Base-by-base conservation (phyloP, 1,139 yeast genomes). In the Hansenula sp. region DNA sequence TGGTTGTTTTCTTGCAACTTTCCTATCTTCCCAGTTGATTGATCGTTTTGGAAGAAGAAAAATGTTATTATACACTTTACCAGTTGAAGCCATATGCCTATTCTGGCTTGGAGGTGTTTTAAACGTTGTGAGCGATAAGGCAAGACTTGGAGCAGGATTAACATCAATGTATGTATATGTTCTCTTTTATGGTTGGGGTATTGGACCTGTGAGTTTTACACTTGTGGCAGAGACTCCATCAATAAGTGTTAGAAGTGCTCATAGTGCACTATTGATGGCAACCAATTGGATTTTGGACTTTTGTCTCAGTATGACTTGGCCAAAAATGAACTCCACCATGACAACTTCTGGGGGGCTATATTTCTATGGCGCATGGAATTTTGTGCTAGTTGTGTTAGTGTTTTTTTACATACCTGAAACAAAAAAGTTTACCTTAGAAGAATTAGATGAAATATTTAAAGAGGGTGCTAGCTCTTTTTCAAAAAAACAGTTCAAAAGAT, bases 361-460 rank as follows among this genome's bases (percentile, higher is more conserved):
- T 21, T 75, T 66, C 59, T 75, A 75, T 46, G 80, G 79, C 8
- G 79, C 74, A 9, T 75, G 79, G 77, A 74, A 75, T 51, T 48
- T 71, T 29, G 62, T 71, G 32, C 75, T 78, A 0, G 73, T 72
- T 63, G 66, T 74, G 31, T 41, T 66, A 21, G 67, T 77, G 18
- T 77, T 70, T 57, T 65, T 75, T 46, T 69, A 76, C 45, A 71
- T 76, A 38, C 85, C 85, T 3, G 85, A 79, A 56, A 79, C 85
- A 2, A 74, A 76, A 52, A 78, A 75, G 21, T 65, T 75, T 41
- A 71, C 80, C 3, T 66, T 79, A 52, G 84, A 79, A 56, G 82
- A 79, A 55, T 64, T 79, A 60, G 84, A 79, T 52, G 58, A 60
- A 35, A 69, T 71, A 20, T 71, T 71, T 53, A 59, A 59, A 36